Base-by-base conservation (phyloP, 2,329 filamentous ascomycete genomes). In the Macrophomina phaseolina region DNA sequence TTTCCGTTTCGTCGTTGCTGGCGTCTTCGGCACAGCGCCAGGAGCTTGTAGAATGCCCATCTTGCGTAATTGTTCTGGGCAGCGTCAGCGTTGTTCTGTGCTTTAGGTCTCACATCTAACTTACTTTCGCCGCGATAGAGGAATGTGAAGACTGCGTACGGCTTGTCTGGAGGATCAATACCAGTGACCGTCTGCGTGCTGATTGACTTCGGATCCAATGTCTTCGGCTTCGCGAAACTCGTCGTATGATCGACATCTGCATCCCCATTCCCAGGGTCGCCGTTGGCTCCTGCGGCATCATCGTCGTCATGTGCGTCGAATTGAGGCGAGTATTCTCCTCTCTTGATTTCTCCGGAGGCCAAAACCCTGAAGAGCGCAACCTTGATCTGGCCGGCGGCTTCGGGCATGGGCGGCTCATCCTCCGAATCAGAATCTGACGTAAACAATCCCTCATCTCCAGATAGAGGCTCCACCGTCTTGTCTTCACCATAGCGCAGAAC, bases 141-240 rank as follows among this genome's bases (percentile, higher is more conserved):
- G 79, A 99, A 99, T 34, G 96, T 98, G 78, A 99, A 99, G 8
- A 92, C 90, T 4, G 95, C 95, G 80, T 97, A 99, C 3, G 96
- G 95, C 80, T 94, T 95, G 69, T 98, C 94, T 23, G 94, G 93
- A 0, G 93, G 92, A 78, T 99, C 95, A 69, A 98, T 97, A 18
- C 94, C 95, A 8, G 95, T 98, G n/a, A 99, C 95, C 0, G 95
- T 99, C 81, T 99, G 95, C 2, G 95, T 99, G 76, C 94, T 98
- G 76, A 99, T 99, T 2, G 93, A 93, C 81, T 97, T 97, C 0
- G 94, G 94, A 81, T 98, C 96, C 64, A 97, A 85, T 1, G 93
- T 91, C 84, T 97, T 98, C 14, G 94, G 94, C 81, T 97, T 97
- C 9, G 94, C 94, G 79, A 98, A 98, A 76, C 94, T 97, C 7